Evolutionary conservation across 306 rosid species (phyloP).

Genomic region (Casuarina glauca): DNA sequence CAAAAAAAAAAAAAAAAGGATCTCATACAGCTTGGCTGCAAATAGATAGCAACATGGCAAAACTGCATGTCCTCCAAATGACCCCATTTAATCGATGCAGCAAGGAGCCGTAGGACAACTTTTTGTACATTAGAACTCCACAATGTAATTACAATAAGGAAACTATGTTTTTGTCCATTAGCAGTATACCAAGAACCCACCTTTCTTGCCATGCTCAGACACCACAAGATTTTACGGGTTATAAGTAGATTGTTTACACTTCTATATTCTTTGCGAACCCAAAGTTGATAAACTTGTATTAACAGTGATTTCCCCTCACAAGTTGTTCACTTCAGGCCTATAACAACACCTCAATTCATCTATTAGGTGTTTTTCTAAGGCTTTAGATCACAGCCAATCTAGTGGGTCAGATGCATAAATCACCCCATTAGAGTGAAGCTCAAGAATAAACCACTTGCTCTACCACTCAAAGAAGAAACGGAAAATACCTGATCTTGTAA

Average conservation of each 20-base stretch:
- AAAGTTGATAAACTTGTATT: neutral
- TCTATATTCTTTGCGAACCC: neutral
- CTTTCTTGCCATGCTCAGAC: neutral
- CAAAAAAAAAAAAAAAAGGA: no score
- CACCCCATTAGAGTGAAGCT: neutral
- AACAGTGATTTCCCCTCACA: neutral
- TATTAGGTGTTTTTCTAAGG: neutral
- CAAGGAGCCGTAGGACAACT: neutral
- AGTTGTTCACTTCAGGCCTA: conserved; percentile 9
- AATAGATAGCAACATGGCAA: no score
- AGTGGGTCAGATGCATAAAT: neutral
- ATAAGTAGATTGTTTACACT: neutral
- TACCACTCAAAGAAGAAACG: neutral
- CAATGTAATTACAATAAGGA: no score
- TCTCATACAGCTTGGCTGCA: no score
- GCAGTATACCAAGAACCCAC: neutral
- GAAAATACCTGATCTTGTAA: conserved; percentile 50
- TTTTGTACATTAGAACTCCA: neutral
- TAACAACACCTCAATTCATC: neutral
- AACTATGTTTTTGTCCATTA: neutral
- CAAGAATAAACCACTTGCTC: neutral
- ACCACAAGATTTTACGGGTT: neutral
- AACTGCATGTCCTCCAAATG: no score
- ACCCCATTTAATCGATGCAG: no score
- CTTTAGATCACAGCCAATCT: neutral